Conservation (phyloP, 352 stramenopile genomes). For the Plasmopara muralis region DNA sequence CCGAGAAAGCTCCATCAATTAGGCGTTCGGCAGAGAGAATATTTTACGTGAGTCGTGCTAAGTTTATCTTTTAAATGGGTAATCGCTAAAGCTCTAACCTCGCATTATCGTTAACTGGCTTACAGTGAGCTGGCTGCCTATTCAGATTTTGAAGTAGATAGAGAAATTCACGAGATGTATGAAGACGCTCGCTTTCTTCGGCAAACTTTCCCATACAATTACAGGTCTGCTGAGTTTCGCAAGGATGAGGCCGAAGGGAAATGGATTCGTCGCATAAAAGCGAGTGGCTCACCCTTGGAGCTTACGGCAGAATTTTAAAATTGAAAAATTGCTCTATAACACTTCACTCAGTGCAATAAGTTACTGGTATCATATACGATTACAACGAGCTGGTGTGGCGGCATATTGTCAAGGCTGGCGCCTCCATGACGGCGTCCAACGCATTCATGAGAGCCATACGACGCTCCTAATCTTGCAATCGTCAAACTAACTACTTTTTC, state of each 20-base stretch:
- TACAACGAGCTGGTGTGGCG: no score
- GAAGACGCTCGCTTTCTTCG: constrained; percentile 52
- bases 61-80: not conserved
- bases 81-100: constrained; percentile 3
- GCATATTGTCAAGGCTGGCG: no score
- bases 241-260: constrained; percentile 34
- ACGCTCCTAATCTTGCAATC: no score
- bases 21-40: constrained; percentile 36
- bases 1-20: constrained; percentile 69
- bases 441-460: no score
- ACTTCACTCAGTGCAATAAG: no score
- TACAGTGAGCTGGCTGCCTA: constrained; percentile 32
- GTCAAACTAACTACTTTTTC: no score
- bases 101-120: not conserved
- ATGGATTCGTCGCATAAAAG: constrained; percentile 36
- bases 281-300: constrained; percentile 13
- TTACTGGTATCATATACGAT: no score
- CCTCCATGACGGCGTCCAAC: no score
- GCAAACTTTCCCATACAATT: constrained; percentile 51
- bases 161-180: constrained; percentile 60
- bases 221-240: constrained; percentile 51
- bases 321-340: not conserved
- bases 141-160: constrained; percentile 34
- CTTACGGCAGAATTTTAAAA: constrained; percentile 25
- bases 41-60: constrained; percentile 37